A percentile compares a stretch with the other conserved stretches of the same genome.
Conservation (phyloP, 352 stramenopile species). For the Pythium graminicola region DNA sequence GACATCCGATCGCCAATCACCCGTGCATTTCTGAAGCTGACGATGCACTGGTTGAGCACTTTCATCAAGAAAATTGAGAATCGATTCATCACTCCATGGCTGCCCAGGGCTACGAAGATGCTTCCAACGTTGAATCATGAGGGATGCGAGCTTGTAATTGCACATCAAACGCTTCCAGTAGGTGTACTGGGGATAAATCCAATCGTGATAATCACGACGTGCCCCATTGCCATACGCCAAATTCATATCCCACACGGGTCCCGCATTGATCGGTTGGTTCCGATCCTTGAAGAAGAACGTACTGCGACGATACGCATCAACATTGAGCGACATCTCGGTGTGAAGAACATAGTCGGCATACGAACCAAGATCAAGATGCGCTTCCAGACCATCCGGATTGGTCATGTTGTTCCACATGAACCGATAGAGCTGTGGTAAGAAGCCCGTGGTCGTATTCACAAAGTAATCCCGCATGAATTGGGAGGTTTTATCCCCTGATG, state of each 20-base stretch:
- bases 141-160: conserved; percentile 65
- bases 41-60: conserved; percentile 36
- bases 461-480: conserved; percentile 75
- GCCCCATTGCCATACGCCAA: conserved; percentile 70
- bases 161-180: conserved; percentile 79
- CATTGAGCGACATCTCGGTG: conserved; percentile 78
- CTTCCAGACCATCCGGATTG: conserved; percentile 39
- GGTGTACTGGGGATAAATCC: conserved; percentile 71
- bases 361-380: conserved; percentile 61
- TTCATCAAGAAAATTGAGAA: conserved; percentile 45
- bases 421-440: conserved; percentile 58
- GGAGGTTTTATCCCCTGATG: conserved; percentile 41
- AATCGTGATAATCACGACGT: conserved; percentile 45
- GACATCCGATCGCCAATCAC: conserved; percentile 43
- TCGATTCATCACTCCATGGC: conserved; percentile 45
- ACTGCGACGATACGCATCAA: conserved; percentile 70
- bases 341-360: conserved; percentile 75
- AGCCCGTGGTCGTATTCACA: conserved; percentile 47
- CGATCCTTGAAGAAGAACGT: conserved; percentile 80
- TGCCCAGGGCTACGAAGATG: conserved; percentile 38
- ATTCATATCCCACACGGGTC: conserved; percentile 75
- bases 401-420: conserved; percentile 79
- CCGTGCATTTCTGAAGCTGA: conserved; percentile 50
- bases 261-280: conserved; percentile 64
- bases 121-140: conserved; percentile 75